Base-by-base conservation (phyloP, 371 early-diverging fungal species). In the Mortierella sp. region DNA sequence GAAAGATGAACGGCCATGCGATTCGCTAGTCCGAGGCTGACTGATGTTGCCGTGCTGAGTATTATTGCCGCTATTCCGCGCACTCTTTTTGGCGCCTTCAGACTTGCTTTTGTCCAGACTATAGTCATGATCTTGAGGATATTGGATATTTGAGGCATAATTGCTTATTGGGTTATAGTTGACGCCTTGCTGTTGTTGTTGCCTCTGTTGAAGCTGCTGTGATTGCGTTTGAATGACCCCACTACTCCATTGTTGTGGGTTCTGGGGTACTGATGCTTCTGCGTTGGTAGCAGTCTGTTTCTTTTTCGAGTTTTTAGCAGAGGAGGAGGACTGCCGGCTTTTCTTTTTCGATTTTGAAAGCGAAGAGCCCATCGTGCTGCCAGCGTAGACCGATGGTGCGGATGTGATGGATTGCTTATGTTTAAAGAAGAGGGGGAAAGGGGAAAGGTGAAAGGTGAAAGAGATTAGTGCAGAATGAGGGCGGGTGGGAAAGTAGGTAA, bases 291-390 rank as follows among this genome's bases (percentile, higher is more conserved):
- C 59, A 14, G 55, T 68, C 24, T 16, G 9, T 11, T 39, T 51
- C 35, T 58, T 70, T 22, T 37, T 28, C 14, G 62, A 45, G 30
- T 52, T 9, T 24, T 22, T 60, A 28, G 35, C 37, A 28, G 75
- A 62, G 30, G 66, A 62, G 30, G 66, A 62, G 30, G 60, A 58
- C 26, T 69, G 68, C 32, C 80, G 75, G 55, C 66, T 68, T 64
- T 74, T 74, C 61, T 67, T 69, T 54, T 75, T 80, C 62, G 69
- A 55, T 59, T 80, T 80, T 66, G 81, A 80, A 52, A 59, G 43
- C 12, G 72, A 68, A 39, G 81, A 75, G 69, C 81, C 81, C 81
- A 80, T 80, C 58, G 18, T 71, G 64, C 28, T 32, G 43, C 12
- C 16, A 43, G 26, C 40, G 39, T 39, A 20, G 37, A 28, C 11